Evolutionary conservation across 176 grass and related monocot species (phyloP).

Genomic region (Eremochloa ophiuroides): DNA sequence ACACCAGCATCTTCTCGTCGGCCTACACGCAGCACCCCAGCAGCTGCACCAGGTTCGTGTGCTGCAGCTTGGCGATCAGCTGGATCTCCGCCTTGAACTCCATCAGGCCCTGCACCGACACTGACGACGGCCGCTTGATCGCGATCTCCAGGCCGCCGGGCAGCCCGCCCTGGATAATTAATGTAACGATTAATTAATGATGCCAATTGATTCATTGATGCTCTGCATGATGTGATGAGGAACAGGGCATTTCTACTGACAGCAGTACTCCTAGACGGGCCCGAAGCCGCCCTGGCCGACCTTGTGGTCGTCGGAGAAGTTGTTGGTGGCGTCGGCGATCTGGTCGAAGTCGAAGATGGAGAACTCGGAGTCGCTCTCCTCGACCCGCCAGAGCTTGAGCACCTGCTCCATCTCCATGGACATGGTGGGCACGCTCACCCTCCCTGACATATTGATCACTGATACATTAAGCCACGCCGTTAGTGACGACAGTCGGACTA

Average conservation of each 20-base stretch:
- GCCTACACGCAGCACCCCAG: slow-evolving; percentile 56
- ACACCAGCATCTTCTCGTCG: slow-evolving; percentile 69
- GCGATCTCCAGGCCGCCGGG: slow-evolving; percentile 38
- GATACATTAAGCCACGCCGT: not conserved
- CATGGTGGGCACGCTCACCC: slow-evolving; percentile 33
- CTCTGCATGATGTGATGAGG: not conserved
- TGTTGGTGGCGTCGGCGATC: slow-evolving; percentile 29
- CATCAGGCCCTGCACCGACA: slow-evolving; percentile 47
- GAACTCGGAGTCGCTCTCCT: slow-evolving; percentile 48
- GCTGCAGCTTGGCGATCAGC: slow-evolving; percentile 70
- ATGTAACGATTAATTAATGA: too few species aligned
- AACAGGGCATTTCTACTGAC: not conserved
- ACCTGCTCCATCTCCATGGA: slow-evolving; percentile 56
- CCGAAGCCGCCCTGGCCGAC: slow-evolving; percentile 67
- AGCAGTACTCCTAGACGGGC: slow-evolving; percentile 41
- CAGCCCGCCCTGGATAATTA: slow-evolving; percentile 33
- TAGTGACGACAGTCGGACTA: not conserved
- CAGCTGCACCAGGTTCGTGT: slow-evolving; percentile 62
- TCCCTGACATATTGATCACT: slow-evolving; percentile 19
- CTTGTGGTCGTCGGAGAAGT: slow-evolving; percentile 47
- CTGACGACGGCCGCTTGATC: slow-evolving; percentile 43
- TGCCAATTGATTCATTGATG: not conserved
- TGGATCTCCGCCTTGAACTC: slow-evolving; percentile 65
- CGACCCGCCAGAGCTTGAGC: slow-evolving; percentile 26
- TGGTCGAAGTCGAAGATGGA: slow-evolving; percentile 37